Evolutionary conservation across 163 green algal species (phyloP).

Genomic region (Botryococcus braunii): DNA sequence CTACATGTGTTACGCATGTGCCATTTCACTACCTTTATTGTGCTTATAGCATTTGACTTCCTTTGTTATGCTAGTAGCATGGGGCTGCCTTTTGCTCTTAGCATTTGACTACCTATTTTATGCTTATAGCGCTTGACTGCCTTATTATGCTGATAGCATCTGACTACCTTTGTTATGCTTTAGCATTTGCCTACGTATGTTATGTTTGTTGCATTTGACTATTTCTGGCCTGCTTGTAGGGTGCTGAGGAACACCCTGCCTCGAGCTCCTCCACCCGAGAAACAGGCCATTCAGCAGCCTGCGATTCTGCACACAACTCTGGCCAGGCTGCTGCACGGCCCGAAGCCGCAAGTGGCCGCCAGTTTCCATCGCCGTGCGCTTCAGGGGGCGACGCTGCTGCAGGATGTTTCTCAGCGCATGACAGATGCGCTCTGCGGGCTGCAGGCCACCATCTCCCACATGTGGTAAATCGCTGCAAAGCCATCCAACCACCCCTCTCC

Average conservation of each 20-base stretch:
- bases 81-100: no score
- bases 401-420: constrained; percentile 25
- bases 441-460: constrained; percentile 24
- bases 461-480: constrained; percentile 21
- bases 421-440: constrained; percentile 49
- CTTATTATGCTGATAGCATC: no score
- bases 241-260: constrained; percentile 37
- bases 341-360: background rate
- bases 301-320: constrained; percentile 64
- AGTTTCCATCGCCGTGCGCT: background rate
- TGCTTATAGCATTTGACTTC: background rate
- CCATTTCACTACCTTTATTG: no score
- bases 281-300: constrained; percentile 2
- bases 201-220: no score
- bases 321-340: constrained; percentile 33
- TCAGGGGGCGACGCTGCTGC: constrained; percentile 11
- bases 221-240: no score
- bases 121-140: no score
- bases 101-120: no score
- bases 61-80: no score
- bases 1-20: no score
- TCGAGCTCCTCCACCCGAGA: constrained; percentile 20
- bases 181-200: no score
- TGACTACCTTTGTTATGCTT: no score
- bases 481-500: no score